Base-by-base conservation (phyloP, 106 monocot species). In the Dioscorea alata region DNA sequence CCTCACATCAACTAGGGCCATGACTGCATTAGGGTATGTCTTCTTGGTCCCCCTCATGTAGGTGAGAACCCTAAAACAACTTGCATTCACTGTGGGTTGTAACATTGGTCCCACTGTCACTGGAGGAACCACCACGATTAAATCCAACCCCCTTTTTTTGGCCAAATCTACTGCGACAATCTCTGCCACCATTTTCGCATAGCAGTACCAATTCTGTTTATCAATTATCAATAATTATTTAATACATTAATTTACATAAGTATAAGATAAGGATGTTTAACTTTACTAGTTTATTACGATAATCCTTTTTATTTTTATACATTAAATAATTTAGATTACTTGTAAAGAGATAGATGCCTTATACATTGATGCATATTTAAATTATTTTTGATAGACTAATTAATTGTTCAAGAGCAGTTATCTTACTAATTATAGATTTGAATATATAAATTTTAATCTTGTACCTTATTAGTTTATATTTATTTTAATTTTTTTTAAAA, bases 1-100 rank as follows among this genome's bases (percentile, higher is more conserved):
- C 21, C 76, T 53, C 0, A 88, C 84, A 59, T 88, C 66, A 25
- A 85, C 88, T 50, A 84, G 82, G 7, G 65, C 83, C 71, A 75
- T 74, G 8, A 68, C 75, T 0, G 83, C 69, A 50, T 83, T 83
- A 10, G 70, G 62, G 63, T 74, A 83, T 4, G 74, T 72, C 75
- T 71, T 75, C 20, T 60, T 67, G 8, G 71, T 60, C 2, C 83
- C 83, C 0, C 49, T 75, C 32, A 83, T 61, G 63, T 83, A 83
- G 67, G 75, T 79, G 61, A 75, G 59, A 18, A 83, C 25, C 18
- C 79, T 78, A 1, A 31, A 56, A 0, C 31, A 63, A 59, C 83
- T 83, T 0, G 67, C 74, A 21, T 83, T 83, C 8, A 83, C 9
- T 4, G 54, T 58, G 2, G 75, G 56, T 61, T 83, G 83, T 4